phyloP scores from a whole-genome alignment of 331 rosid species.

The Malus hybrid region DNA sequence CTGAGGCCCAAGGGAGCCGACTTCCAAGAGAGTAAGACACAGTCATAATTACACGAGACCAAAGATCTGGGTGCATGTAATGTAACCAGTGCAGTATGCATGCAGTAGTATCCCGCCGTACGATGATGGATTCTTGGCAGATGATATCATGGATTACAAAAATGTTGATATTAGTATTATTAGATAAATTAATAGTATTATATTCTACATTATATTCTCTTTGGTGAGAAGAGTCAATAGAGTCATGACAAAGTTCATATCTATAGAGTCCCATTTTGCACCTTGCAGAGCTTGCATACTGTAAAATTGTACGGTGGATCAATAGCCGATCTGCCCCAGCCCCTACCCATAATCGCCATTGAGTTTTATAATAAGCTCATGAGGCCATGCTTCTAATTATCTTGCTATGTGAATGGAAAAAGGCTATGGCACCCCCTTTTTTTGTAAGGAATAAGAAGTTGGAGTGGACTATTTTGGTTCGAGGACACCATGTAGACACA shows the following conservation, averaged over 20 bases:
- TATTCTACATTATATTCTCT: background rate
- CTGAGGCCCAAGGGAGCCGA: background rate
- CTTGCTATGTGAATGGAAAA: no score
- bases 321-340: background rate
- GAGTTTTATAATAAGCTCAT: background rate
- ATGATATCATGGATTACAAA: background rate
- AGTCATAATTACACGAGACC: background rate
- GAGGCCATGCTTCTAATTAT: no score
- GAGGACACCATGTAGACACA: no score
- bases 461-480: no score
- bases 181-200: background rate
- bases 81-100: background rate
- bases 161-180: background rate
- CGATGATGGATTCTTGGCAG: conserved; percentile 13
- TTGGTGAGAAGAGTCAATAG: conserved; percentile 20
- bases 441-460: no score
- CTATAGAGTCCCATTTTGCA: conserved; percentile 2
- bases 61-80: background rate
- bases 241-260: conserved; percentile 19
- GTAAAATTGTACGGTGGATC: background rate
- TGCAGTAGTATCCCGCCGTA: conserved; percentile 1
- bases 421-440: no score
- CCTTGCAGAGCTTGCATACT: background rate
- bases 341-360: background rate
- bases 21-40: conserved; percentile 3